These are phyloP conservation scores for Aspergillus thermomutatus DNA, from an alignment of 2,329 filamentous ascomycete genomes.

Conservation along the genomic window DNA sequence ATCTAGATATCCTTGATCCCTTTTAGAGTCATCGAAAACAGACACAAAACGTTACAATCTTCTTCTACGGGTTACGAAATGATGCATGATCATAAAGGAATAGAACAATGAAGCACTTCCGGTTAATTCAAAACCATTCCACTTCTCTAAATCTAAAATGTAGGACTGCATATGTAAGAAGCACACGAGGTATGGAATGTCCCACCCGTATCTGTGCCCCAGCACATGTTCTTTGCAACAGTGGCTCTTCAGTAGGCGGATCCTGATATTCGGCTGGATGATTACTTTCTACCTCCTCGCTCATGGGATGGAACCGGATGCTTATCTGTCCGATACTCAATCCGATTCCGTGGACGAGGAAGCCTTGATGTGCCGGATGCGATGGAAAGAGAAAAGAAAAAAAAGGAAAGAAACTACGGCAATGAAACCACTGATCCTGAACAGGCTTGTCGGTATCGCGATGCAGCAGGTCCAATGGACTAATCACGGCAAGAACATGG, in stretches of 20 bases:
- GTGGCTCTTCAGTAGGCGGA: slow-evolving; percentile 63
- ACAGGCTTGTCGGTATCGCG: not conserved
- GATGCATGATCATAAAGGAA: not conserved
- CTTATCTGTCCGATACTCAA: slow-evolving; percentile 20
- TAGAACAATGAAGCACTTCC: not conserved
- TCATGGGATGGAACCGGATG: slow-evolving; percentile 32
- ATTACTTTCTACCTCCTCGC: slow-evolving; percentile 42
- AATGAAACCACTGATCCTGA: not conserved
- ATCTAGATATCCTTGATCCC: not conserved
- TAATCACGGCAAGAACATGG: not conserved
- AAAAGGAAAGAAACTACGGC: not conserved
- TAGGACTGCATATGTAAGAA: not conserved
- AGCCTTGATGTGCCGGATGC: slow-evolving; percentile 44
- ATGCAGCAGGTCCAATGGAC: not conserved
- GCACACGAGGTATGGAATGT: slow-evolving; percentile 43
- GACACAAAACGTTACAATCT: slow-evolving; percentile 5
- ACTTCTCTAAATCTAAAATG: not conserved
- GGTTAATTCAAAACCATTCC: not conserved
- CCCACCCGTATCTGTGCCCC: slow-evolving; percentile 67
- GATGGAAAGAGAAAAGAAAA: slow-evolving; percentile 1
- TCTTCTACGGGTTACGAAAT: slow-evolving; percentile 2
- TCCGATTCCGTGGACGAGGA: slow-evolving; percentile 36
- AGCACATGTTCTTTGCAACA: slow-evolving; percentile 55
- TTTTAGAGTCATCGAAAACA: not conserved
- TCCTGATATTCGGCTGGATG: slow-evolving; percentile 36